Conservation (phyloP, 2,329 filamentous ascomycete genomes). For the Arachnomyces sp. region DNA sequence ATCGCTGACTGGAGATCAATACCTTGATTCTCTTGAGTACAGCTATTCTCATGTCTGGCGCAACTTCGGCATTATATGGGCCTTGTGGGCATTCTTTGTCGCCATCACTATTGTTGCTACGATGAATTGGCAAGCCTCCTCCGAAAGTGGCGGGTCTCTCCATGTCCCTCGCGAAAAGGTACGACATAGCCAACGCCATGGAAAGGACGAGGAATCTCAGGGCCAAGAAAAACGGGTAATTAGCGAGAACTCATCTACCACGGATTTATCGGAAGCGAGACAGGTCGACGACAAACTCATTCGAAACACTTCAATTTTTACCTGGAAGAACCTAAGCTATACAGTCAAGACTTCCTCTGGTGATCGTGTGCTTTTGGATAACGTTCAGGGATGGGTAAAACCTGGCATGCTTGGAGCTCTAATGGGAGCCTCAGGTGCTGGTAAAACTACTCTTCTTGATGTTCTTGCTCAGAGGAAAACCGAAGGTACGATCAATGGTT, state of each 20-base stretch:
- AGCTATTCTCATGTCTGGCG: conserved; percentile 47
- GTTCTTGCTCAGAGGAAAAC: conserved; percentile 63
- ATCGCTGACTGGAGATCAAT: conserved; percentile 50
- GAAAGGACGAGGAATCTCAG: conserved; percentile 45
- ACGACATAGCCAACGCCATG: conserved; percentile 26
- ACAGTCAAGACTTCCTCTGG: conserved; percentile 55
- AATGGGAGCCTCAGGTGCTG: conserved; percentile 69
- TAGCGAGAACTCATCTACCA: conserved; percentile 6
- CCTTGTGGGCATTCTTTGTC: conserved; percentile 54
- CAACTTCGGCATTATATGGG: conserved; percentile 56
- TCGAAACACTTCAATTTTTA: conserved; percentile 60
- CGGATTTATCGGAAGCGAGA: conserved; percentile 14
- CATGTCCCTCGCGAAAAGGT: conserved; percentile 55
- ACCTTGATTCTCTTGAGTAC: conserved; percentile 49
- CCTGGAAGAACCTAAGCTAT: conserved; percentile 65
- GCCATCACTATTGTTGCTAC: conserved; percentile 52
- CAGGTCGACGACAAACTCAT: conserved; percentile 40
- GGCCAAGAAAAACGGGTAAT: conserved; percentile 15
- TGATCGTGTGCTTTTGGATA: conserved; percentile 51
- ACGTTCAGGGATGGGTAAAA: conserved; percentile 67
- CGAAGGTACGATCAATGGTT: conserved; percentile 52
- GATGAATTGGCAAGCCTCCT: conserved; percentile 46
- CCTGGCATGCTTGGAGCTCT: conserved; percentile 69
- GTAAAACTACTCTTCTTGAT: conserved; percentile 67
- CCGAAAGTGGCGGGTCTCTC: conserved; percentile 46